Conservation (phyloP, 805 yeast species). For the Hanseniaspora osmophila region DNA sequence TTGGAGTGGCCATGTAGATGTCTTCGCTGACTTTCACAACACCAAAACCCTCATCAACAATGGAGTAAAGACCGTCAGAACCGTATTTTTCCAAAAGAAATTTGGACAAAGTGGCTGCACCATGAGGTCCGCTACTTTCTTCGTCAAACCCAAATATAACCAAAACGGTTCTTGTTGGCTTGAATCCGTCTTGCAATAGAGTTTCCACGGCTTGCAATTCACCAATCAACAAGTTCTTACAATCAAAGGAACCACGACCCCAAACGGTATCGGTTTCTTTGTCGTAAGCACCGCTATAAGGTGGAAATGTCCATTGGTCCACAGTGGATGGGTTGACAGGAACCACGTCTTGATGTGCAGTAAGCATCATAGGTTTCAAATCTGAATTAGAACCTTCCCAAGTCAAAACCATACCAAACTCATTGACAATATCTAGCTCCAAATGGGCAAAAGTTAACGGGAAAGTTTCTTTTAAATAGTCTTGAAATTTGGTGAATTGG, state of each 20-base stretch:
- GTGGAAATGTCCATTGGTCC: constrained; percentile 51
- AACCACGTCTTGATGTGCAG: constrained; percentile 79
- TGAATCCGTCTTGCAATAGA: constrained; percentile 34
- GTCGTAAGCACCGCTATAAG: constrained; percentile 54
- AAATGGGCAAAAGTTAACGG: constrained; percentile 38
- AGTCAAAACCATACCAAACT: constrained; percentile 50
- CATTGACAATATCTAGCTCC: constrained; percentile 41
- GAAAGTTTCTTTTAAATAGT: constrained; percentile 38
- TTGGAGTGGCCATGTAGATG: constrained; percentile 36
- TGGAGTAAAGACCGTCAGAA: constrained; percentile 38
- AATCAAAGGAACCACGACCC: constrained; percentile 72
- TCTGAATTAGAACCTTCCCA: constrained; percentile 41
- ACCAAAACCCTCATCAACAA: constrained; percentile 58
- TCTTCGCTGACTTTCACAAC: constrained; percentile 26
- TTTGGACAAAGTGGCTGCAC: constrained; percentile 38
- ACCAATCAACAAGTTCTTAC: constrained; percentile 55
- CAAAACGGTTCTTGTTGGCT: constrained; percentile 49
- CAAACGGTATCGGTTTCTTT: constrained; percentile 38
- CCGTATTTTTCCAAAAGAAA: constrained; percentile 44
- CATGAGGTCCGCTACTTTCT: constrained; percentile 50
- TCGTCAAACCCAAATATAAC: constrained; percentile 70
- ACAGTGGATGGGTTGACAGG: constrained; percentile 54
- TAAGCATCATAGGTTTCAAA: constrained; percentile 51
- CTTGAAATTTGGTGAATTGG: constrained; percentile 34
- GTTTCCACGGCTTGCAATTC: constrained; percentile 53